A percentile compares a stretch with the other conserved stretches of the same genome.
Conservation (phyloP, 371 early-diverging fungal genomes). For the Parasitella parasitica region DNA sequence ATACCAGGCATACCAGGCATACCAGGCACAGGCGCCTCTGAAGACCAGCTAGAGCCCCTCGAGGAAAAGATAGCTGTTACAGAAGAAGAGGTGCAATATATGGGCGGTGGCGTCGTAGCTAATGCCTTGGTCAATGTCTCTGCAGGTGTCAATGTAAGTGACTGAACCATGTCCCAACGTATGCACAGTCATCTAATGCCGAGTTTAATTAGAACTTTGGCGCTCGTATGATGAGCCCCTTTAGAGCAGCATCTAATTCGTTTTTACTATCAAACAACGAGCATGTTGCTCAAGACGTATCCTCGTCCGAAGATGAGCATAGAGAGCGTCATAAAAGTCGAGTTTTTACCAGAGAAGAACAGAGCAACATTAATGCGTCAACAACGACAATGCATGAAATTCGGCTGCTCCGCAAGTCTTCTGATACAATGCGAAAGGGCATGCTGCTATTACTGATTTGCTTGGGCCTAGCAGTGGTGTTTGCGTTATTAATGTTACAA, state of each 20-base stretch:
- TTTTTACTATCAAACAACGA: neutral
- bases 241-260: conserved; percentile 6
- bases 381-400: conserved; percentile 12
- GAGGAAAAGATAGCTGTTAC: neutral
- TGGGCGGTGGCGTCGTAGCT: conserved; percentile 28
- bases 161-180: conserved; percentile 1
- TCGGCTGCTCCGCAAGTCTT: conserved; percentile 1
- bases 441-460: conserved; percentile 13
- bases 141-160: conserved; percentile 40
- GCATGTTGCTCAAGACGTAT: neutral
- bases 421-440: conserved; percentile 10
- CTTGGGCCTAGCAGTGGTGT: conserved; percentile 9
- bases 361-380: neutral
- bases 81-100: neutral
- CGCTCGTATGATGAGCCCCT: conserved; percentile 23
- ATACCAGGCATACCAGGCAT: too few species aligned
- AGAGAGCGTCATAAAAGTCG: neutral
- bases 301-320: neutral
- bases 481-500: conserved; percentile 21
- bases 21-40: too few species aligned
- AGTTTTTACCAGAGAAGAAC: neutral
- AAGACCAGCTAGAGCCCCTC: too few species aligned
- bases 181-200: conserved; percentile 5
- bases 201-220: conserved; percentile 9
- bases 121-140: conserved; percentile 35